Percentiles rank a stretch among this genome's conserved stretches.
Conservation (phyloP, 2,329 filamentous ascomycete species). For the Phyllachora maydis region DNA sequence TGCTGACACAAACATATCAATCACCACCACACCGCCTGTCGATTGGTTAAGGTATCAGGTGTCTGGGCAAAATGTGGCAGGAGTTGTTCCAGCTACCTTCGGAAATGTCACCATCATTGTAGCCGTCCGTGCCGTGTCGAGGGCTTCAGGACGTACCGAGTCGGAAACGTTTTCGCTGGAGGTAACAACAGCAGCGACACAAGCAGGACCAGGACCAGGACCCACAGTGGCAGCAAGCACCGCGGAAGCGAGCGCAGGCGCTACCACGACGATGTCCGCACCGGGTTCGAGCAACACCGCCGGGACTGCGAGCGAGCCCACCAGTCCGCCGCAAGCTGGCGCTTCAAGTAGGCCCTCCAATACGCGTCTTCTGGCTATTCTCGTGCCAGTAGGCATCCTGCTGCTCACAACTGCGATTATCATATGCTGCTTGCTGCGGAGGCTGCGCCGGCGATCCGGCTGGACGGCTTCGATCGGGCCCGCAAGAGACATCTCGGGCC, state of each 20-base stretch:
- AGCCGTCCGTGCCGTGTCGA: constrained; percentile 12
- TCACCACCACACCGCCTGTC: constrained; percentile 14
- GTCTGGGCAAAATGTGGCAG: constrained; percentile 14
- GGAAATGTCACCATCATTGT: constrained; percentile 8
- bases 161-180: constrained; percentile 16
- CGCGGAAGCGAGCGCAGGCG: constrained; percentile 5
- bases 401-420: too few species aligned
- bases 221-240: constrained; percentile 2
- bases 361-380: constrained; percentile 19
- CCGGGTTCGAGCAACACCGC: constrained; percentile 3
- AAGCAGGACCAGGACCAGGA: too few species aligned
- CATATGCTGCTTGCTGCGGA: too few species aligned
- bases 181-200: constrained; percentile 10
- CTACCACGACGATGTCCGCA: constrained; percentile 7
- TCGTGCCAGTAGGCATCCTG: constrained; percentile 20
- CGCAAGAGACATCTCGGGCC: constrained; percentile 12
- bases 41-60: constrained; percentile 21
- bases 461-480: too few species aligned
- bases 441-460: too few species aligned
- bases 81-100: constrained; percentile 16
- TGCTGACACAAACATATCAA: constrained; percentile 14
- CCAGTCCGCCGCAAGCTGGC: constrained; percentile 3
- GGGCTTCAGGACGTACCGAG: constrained; percentile 7
- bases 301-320: constrained; percentile 2
- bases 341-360: constrained; percentile 6